phyloP scores from a whole-genome alignment of 305 asterid genomes.

The Rubia tinctorum region DNA sequence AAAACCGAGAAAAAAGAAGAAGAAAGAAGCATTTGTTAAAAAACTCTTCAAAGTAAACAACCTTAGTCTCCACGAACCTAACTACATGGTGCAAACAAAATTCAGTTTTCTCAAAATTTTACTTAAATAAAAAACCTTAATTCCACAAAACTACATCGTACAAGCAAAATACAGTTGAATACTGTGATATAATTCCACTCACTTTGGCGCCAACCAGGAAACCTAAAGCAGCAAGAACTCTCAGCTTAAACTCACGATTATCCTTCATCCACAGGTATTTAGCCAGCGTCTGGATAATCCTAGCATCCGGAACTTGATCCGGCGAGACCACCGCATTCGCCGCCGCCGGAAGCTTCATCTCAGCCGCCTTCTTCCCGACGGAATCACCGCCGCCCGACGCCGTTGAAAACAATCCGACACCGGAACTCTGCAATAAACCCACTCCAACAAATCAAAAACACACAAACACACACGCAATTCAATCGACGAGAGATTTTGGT shows the following conservation, averaged over 20 bases:
- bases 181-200: neutral
- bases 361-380: constrained; percentile 24
- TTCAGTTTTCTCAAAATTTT: neutral
- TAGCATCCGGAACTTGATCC: constrained; percentile 51
- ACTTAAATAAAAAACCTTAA: neutral
- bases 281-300: constrained; percentile 65
- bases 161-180: neutral
- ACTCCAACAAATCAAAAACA: constrained; percentile 1
- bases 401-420: constrained; percentile 56
- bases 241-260: constrained; percentile 65
- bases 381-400: constrained; percentile 29
- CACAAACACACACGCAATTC: neutral
- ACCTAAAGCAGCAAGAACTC: constrained; percentile 80
- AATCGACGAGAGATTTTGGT: neutral
- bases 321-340: constrained; percentile 22
- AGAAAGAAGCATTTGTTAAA: neutral
- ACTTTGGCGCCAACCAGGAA: constrained; percentile 94
- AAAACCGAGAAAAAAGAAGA: neutral
- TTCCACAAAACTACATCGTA: neutral
- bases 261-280: constrained; percentile 93
- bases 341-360: constrained; percentile 36
- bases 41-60: neutral
- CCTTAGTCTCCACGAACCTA: neutral
- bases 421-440: constrained; percentile 30
- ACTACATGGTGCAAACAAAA: neutral